Percentiles rank a stretch among this genome's conserved stretches.
These are phyloP conservation scores for Cercospora citrullina DNA, from an alignment of 2,329 filamentous ascomycete species.

Conservation along the genomic window DNA sequence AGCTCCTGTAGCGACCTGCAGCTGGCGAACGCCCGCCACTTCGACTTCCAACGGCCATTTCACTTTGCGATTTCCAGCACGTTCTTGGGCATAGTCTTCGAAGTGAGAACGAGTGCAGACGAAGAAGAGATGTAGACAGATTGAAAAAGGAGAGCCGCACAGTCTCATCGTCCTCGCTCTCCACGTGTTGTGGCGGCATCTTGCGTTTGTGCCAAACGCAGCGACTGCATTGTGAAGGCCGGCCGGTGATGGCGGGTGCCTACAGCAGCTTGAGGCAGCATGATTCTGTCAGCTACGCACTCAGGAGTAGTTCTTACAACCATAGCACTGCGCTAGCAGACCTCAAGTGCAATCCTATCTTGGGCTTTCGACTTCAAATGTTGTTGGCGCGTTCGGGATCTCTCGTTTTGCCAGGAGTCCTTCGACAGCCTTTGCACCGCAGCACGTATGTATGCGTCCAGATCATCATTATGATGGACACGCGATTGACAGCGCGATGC, in stretches of 20 bases:
- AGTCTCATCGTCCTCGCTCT: constrained; percentile 1
- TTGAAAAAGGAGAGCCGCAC: constrained; percentile 3
- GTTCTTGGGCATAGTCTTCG: not conserved
- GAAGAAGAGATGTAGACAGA: not conserved
- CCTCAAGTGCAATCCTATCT: not conserved
- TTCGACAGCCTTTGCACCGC: not conserved
- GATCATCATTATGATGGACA: not conserved
- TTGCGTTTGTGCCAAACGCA: constrained; percentile 6
- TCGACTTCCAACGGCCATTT: not conserved
- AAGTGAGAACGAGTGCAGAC: not conserved
- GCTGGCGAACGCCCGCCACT: not conserved
- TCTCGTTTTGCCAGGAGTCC: not conserved
- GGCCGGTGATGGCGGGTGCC: not conserved
- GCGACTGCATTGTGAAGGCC: constrained; percentile 2
- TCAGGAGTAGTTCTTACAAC: not conserved
- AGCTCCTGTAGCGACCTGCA: not conserved
- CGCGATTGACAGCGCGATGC: not conserved
- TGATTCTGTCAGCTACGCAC: not conserved
- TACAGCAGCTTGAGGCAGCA: not conserved
- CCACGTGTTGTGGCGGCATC: constrained; percentile 6
- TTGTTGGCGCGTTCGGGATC: not conserved
- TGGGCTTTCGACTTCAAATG: not conserved
- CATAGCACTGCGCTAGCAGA: not conserved
- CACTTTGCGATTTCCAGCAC: not conserved
- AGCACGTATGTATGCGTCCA: not conserved